These are phyloP conservation scores for Neolentinus lepideus DNA, from an alignment of 1,284 basidiomycete genomes.

Conservation along the genomic window DNA sequence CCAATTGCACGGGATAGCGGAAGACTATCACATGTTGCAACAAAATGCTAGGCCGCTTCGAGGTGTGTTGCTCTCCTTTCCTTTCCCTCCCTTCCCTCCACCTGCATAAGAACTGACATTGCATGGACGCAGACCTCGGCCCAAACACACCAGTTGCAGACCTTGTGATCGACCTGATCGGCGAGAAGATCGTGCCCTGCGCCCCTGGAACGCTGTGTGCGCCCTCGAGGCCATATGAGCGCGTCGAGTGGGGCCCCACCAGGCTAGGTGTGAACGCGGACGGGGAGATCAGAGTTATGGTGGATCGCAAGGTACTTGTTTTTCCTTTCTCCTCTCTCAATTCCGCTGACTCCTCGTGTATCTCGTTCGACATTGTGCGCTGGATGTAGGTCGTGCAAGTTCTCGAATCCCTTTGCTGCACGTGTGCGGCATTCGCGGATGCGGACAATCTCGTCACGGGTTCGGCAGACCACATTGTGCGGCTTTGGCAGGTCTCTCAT, in stretches of 20 bases:
- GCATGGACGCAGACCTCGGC: slow-evolving; percentile 43
- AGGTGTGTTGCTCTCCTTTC: slow-evolving; percentile 31
- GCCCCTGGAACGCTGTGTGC: slow-evolving; percentile 50
- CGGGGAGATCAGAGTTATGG: slow-evolving; percentile 51
- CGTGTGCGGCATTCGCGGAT: slow-evolving; percentile 74
- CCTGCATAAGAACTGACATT: too few relatives aligned
- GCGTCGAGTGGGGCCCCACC: slow-evolving; percentile 54
- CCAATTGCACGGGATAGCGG: slow-evolving; percentile 70
- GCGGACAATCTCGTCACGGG: slow-evolving; percentile 69
- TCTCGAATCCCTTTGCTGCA: slow-evolving; percentile 65
- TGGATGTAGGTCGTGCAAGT: slow-evolving; percentile 59
- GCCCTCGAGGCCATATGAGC: slow-evolving; percentile 59
- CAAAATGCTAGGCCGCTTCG: slow-evolving; percentile 54
- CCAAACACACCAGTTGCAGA: slow-evolving; percentile 36
- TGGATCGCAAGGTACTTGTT: slow-evolving; percentile 62
- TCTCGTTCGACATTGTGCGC: slow-evolving; percentile 5
- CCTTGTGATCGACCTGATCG: slow-evolving; percentile 48
- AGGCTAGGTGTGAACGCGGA: slow-evolving; percentile 25
- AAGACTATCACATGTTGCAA: slow-evolving; percentile 59
- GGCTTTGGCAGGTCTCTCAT: slow-evolving; percentile 51
- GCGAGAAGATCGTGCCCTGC: slow-evolving; percentile 61
- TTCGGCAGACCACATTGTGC: slow-evolving; percentile 68
- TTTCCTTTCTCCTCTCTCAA: slow-evolving; percentile 10
- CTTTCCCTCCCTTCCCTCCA: slow-evolving; percentile 15
- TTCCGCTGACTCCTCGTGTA: slow-evolving; percentile 7